Evolutionary conservation across 306 rosid species (phyloP).

Genomic region (Castanea crenata): DNA sequence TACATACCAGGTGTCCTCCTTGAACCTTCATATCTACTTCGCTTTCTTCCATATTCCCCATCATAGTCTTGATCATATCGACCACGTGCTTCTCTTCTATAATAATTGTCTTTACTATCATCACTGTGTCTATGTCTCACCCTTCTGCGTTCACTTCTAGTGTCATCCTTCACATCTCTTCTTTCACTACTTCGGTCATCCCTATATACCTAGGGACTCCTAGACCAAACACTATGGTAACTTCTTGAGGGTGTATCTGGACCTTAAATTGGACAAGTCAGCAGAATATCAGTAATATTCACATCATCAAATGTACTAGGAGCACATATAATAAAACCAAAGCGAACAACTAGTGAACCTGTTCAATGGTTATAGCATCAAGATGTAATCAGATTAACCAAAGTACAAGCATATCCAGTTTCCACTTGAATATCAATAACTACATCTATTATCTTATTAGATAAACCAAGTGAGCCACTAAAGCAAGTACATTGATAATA

Average conservation of each 20-base stretch:
- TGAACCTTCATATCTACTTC: constrained; percentile 70
- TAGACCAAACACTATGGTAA: constrained; percentile 24
- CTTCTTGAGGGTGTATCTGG: constrained; percentile 40
- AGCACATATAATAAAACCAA: neutral
- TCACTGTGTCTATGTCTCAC: constrained; percentile 31
- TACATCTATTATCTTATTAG: neutral
- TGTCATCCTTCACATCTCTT: constrained; percentile 49
- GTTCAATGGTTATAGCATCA: neutral
- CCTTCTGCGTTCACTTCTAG: constrained; percentile 49
- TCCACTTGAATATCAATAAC: neutral
- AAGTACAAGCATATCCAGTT: neutral
- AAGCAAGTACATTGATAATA: neutral
- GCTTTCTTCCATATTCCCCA: constrained; percentile 51
- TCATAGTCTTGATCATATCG: constrained; percentile 55
- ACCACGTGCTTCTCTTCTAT: constrained; percentile 56
- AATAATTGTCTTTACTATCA: constrained; percentile 49
- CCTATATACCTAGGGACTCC: constrained; percentile 48
- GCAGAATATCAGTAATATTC: constrained; percentile 16
- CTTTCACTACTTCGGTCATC: constrained; percentile 52
- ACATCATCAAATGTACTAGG: neutral
- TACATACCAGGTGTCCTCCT: constrained; percentile 74
- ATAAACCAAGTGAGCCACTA: neutral
- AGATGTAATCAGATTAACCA: constrained; percentile 3
- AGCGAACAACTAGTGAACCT: neutral
- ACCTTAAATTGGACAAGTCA: constrained; percentile 42